Conservation (phyloP, 2,329 filamentous ascomycete genomes). For the Ascocoryne sarcoides region DNA sequence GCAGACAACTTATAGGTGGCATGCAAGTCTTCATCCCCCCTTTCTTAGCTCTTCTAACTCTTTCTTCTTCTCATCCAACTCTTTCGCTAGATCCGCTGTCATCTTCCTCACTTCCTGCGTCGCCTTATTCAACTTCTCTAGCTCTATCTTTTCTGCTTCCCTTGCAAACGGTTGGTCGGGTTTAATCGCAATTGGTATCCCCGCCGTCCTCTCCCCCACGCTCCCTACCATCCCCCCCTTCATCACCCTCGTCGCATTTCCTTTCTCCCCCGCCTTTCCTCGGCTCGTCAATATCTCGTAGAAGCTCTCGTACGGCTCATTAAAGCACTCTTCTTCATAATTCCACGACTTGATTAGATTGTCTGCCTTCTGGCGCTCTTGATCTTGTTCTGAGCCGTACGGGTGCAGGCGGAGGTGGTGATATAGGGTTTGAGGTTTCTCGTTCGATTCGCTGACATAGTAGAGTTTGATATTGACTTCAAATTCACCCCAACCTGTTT, state of each 20-base stretch:
- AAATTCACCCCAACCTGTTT: conserved; percentile 98
- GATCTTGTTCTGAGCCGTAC: conserved; percentile 73
- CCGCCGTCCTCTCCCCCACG: conserved; percentile 58
- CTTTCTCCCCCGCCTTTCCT: conserved; percentile 47
- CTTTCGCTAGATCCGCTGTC: conserved; percentile 16
- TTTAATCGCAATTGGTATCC: conserved; percentile 60
- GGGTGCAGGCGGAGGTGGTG: conserved; percentile 88
- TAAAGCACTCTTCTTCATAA: conserved; percentile 94
- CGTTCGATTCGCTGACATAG: conserved; percentile 76
- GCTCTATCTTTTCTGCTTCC: conserved; percentile 57
- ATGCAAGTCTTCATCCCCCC: neutral
- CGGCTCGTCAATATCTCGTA: conserved; percentile 75
- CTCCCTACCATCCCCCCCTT: conserved; percentile 28
- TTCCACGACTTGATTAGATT: conserved; percentile 67
- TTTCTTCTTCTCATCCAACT: conserved; percentile 21
- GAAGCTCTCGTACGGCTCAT: conserved; percentile 89
- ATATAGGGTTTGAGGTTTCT: conserved; percentile 94
- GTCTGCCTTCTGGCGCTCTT: conserved; percentile 46
- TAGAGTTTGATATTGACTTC: conserved; percentile 93
- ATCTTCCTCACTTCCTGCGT: conserved; percentile 50
- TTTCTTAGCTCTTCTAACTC: conserved; percentile 16
- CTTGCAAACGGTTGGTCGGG: conserved; percentile 65
- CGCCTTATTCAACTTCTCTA: conserved; percentile 54
- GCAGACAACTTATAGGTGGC: no score
- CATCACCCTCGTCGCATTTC: conserved; percentile 40